Evolutionary conservation across 371 early-diverging fungal genomes (phyloP).

Genomic region (Rhizomucor pusillus): DNA sequence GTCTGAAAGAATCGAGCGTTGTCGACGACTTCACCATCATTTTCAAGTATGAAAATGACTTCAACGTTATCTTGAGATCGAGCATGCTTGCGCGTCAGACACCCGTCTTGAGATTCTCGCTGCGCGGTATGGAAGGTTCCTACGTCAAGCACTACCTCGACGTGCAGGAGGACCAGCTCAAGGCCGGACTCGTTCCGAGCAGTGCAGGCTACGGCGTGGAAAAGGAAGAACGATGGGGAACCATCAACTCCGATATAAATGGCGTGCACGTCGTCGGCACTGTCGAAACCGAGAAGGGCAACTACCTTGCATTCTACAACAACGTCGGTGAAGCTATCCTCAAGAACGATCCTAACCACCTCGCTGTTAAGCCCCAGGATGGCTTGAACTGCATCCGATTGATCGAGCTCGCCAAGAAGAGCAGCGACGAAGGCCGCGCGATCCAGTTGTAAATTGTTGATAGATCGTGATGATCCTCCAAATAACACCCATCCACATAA

Average conservation of each 20-base stretch:
- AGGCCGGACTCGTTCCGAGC: slow-evolving; percentile 55
- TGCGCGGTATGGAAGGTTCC: slow-evolving; percentile 70
- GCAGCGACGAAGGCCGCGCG: slow-evolving; percentile 49
- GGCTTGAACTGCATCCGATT: slow-evolving; percentile 66
- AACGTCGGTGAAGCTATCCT: slow-evolving; percentile 65
- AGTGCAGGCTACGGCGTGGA: slow-evolving; percentile 58
- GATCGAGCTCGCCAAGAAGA: slow-evolving; percentile 70
- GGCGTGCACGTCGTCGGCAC: slow-evolving; percentile 57
- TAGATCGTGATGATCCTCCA: no score
- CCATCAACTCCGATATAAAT: slow-evolving; percentile 50
- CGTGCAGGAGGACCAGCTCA: slow-evolving; percentile 75
- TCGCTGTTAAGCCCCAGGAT: slow-evolving; percentile 66
- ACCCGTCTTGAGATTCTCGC: slow-evolving; percentile 63
- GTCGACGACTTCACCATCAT: slow-evolving; percentile 67
- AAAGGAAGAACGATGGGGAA: slow-evolving; percentile 43
- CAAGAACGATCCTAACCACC: slow-evolving; percentile 31
- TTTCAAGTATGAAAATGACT: slow-evolving; percentile 56
- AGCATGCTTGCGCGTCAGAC: slow-evolving; percentile 69
- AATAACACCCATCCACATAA: no score
- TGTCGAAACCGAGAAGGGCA: slow-evolving; percentile 58
- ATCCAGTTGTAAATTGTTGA: slow-evolving; percentile 22
- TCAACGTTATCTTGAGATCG: slow-evolving; percentile 63
- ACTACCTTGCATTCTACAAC: slow-evolving; percentile 61
- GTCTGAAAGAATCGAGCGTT: slow-evolving; percentile 49
- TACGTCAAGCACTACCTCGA: slow-evolving; percentile 69